Conservation (phyloP, 31 red algal genomes). For the Asparagopsis taxiformis region DNA sequence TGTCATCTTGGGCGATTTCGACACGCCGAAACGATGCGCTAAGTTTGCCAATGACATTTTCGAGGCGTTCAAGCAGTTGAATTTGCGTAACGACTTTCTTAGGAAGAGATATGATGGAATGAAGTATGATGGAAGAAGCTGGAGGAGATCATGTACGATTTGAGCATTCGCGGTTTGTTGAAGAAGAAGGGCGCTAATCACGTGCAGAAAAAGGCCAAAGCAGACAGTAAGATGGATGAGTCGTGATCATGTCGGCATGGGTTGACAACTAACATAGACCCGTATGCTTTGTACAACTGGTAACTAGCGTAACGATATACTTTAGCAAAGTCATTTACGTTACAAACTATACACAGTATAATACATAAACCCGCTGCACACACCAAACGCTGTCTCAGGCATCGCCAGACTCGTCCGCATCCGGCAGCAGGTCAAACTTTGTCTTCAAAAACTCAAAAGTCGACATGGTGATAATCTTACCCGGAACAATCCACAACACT, state of each 20-base stretch:
- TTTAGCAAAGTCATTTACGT: not conserved
- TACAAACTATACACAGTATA: not conserved
- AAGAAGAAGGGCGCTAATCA: not conserved
- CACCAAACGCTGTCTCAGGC: not conserved
- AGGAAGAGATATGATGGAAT: no score
- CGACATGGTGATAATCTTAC: conserved; percentile 94
- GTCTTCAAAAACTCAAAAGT: conserved; percentile 91
- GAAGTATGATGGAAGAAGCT: conserved; percentile 85
- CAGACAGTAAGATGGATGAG: not conserved
- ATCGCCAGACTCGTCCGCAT: not conserved
- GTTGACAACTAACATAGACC: not conserved
- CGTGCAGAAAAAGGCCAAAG: not conserved
- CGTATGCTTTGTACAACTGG: not conserved
- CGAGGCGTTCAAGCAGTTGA: no score
- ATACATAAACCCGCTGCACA: not conserved
- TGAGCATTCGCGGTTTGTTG: conserved; percentile 72
- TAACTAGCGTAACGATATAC: not conserved
- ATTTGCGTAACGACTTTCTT: no score
- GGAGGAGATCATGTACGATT: conserved; percentile 82
- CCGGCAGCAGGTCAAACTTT: conserved; percentile 20
- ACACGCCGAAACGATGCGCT: no score
- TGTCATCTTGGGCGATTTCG: no score
- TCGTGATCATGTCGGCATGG: not conserved
- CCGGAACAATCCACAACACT: conserved; percentile 94
- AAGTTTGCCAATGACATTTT: no score